Evolutionary conservation across 1,284 basidiomycete genomes (phyloP).

Genomic region (Ceratorhiza oryzae-sativae): DNA sequence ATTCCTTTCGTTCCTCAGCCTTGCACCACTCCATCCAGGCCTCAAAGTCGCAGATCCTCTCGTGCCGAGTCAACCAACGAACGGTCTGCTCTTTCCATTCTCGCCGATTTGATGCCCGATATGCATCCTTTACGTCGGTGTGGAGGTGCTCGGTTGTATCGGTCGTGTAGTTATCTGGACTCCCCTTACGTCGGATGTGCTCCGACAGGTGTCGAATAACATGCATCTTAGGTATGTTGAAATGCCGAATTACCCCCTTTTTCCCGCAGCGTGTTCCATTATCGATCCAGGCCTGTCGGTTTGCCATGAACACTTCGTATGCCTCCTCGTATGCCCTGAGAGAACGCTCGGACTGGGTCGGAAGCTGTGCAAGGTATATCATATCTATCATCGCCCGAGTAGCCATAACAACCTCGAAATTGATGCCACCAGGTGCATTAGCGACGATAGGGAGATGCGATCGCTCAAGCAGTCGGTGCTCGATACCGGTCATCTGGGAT

Average conservation of each 20-base stretch:
- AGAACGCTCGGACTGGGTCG: constrained; percentile 14
- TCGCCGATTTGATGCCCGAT: constrained; percentile 18
- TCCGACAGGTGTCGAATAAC: constrained; percentile 10
- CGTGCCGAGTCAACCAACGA: constrained; percentile 19
- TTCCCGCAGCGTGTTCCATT: constrained; percentile 24
- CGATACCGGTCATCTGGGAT: constrained; percentile 25
- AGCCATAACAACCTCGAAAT: constrained; percentile 14
- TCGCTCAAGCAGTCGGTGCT: constrained; percentile 33
- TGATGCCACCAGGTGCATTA: constrained; percentile 32
- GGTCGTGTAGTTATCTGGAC: constrained; percentile 31
- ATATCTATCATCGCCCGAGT: constrained; percentile 17
- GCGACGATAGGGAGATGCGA: constrained; percentile 14
- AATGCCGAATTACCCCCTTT: not conserved
- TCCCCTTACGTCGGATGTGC: constrained; percentile 17
- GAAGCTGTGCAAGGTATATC: constrained; percentile 31
- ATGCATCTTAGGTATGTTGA: constrained; percentile 39
- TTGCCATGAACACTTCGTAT: not conserved
- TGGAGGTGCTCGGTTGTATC: constrained; percentile 39
- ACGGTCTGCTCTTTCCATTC: constrained; percentile 20
- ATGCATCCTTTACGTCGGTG: constrained; percentile 26
- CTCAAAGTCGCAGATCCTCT: constrained; percentile 22
- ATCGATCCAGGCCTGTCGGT: constrained; percentile 29
- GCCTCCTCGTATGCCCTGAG: constrained; percentile 17
- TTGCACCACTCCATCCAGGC: constrained; percentile 18
- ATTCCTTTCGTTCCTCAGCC: not conserved